These are phyloP conservation scores for Cryphonectria japonica DNA, from an alignment of 2,329 filamentous ascomycete species.

Conservation along the genomic window DNA sequence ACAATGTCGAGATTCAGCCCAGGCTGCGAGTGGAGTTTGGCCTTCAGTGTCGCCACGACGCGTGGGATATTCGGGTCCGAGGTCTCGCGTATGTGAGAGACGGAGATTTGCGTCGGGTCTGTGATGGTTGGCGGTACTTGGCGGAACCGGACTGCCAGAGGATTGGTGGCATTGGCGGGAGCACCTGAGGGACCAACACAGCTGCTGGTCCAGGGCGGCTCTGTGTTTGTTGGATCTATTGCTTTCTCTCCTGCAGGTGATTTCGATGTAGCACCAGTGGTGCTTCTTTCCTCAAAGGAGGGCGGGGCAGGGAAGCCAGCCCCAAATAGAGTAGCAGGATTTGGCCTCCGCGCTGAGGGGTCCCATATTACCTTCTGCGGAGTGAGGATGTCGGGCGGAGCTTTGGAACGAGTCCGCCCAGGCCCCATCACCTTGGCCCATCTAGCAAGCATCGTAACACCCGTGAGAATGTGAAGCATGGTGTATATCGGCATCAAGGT, in stretches of 20 bases:
- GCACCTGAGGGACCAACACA: neutral
- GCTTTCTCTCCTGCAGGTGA: neutral
- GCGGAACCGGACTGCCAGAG: neutral
- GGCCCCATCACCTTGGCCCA: conserved; percentile 54
- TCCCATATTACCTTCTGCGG: conserved; percentile 27
- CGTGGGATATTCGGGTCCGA: conserved; percentile 45
- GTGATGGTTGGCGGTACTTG: conserved; percentile 17
- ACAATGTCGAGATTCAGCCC: conserved; percentile 51
- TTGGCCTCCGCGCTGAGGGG: conserved; percentile 20
- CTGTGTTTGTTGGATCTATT: neutral
- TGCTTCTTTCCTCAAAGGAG: neutral
- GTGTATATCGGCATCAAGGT: conserved; percentile 51
- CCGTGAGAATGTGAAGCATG: conserved; percentile 53
- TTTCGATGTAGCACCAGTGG: neutral
- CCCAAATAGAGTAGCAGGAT: conserved; percentile 2
- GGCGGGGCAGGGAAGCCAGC: conserved; percentile 8
- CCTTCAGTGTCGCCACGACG: conserved; percentile 46
- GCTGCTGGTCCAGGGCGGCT: neutral
- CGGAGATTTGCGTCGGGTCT: conserved; percentile 26
- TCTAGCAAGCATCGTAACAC: conserved; percentile 53
- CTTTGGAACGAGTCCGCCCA: conserved; percentile 32
- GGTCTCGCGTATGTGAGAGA: conserved; percentile 34
- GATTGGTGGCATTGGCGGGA: neutral
- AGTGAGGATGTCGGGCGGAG: conserved; percentile 15
- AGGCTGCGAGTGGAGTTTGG: conserved; percentile 48